Evolutionary conservation across 306 rosid genomes (phyloP), one percentile per base, ranked within the genome.

Genomic region (Acacia acuminata): DNA sequence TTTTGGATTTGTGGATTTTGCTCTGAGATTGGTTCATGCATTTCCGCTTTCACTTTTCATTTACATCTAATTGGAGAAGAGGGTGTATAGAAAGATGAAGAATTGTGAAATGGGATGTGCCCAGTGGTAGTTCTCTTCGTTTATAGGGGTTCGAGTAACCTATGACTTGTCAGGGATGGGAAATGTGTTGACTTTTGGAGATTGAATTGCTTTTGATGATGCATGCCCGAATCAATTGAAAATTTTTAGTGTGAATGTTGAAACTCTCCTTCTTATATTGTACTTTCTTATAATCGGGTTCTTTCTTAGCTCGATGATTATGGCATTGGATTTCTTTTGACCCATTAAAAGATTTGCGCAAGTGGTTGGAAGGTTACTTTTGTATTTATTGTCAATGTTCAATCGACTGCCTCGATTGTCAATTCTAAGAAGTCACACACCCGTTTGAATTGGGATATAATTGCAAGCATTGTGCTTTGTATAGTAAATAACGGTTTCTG

Each of bases 101-200:
- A 89, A 75, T 86, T 86, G 48, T 69, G 69, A 67, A 12, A 69
- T 71, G 69, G 73, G 32, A 40, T 78, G 68, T 56, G 77, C 68
- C 45, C 17, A 30, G 72, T 55, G 68, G 4, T 63, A 42, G 38
- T 51, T 70, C 47, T 70, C 70, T 64, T 70, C 43, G 77, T 34
- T 25, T 77, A 20, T 72, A 50, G 64, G 66, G 83, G 69, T 22
- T 83, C 32, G 48, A 71, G 42, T 84, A 51, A 44, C 70, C 50
- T 40, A 9, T 77, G 66, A 56, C 56, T 73, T 80, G 72, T 80
- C 67, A 73, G 87, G n/a, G 40, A 40, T 45, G 78, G 66, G 73
- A 44, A 71, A 51, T 80, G 60, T 61, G 72, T 55, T 20, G 25
- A 17, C 70, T 80, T 82, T 44, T 30, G 19, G 85, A 16, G 61